Evolutionary conservation across 805 yeast genomes (phyloP).

Genomic region (Hanseniaspora clermontiae): DNA sequence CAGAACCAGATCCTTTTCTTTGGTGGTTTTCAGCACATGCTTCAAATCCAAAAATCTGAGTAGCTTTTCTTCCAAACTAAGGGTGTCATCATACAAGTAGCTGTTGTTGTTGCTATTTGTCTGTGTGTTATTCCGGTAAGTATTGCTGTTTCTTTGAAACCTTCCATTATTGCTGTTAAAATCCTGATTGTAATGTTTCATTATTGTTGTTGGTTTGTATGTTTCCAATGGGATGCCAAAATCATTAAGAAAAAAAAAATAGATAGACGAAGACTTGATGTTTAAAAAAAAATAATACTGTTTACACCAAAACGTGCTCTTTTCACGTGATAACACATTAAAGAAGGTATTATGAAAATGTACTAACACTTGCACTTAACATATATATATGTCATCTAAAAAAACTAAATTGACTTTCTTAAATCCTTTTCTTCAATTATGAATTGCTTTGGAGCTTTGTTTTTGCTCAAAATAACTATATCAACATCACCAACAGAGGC

Average conservation of each 20-base stretch:
- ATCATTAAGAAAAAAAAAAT: too few relatives aligned
- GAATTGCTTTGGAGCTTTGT: conserved; percentile 27
- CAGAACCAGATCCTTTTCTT: background rate
- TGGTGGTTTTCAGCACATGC: background rate
- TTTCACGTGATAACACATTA: too few relatives aligned
- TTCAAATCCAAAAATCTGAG: conserved; percentile 1
- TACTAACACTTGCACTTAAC: background rate
- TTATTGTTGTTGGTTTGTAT: background rate
- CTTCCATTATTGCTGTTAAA: conserved; percentile 23
- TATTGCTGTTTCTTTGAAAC: conserved; percentile 14
- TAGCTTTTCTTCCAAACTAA: conserved; percentile 6
- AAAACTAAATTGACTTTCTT: background rate
- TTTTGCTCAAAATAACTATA: conserved; percentile 20
- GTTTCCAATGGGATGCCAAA: too few relatives aligned
- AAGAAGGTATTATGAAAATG: too few relatives aligned
- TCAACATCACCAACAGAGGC: conserved; percentile 12
- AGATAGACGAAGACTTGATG: too few relatives aligned
- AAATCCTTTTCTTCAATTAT: conserved; percentile 6
- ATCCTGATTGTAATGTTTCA: conserved; percentile 9
- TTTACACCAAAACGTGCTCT: too few relatives aligned
- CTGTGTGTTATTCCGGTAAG: background rate
- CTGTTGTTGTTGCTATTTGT: background rate
- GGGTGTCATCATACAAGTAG: background rate
- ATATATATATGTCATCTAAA: background rate
- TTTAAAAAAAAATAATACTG: too few relatives aligned